phyloP scores from a whole-genome alignment of 768 basidiomycete species.

The Psilocybe cubensis region DNA sequence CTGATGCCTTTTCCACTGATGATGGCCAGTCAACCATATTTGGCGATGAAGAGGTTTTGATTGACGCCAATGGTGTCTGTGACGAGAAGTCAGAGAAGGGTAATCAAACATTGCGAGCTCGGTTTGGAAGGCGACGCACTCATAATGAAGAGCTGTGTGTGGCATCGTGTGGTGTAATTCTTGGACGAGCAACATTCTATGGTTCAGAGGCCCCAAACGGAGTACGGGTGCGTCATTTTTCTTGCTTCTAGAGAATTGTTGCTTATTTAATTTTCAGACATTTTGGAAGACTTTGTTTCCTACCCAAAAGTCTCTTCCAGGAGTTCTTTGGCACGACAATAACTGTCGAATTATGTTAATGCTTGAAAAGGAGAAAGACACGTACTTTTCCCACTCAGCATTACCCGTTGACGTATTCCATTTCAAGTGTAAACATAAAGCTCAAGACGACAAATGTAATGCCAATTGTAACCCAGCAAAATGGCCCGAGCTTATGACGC shows the following conservation, averaged over 20 bases:
- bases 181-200: slow-evolving; percentile 32
- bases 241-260: background rate
- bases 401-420: slow-evolving; percentile 30
- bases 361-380: slow-evolving; percentile 12
- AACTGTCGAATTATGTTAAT: slow-evolving; percentile 18
- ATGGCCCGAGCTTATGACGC: slow-evolving; percentile 15
- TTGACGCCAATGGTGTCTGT: too few species aligned
- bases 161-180: too few species aligned
- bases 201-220: slow-evolving; percentile 24
- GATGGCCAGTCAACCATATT: too few species aligned
- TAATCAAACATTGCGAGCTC: too few species aligned
- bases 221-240: slow-evolving; percentile 18
- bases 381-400: slow-evolving; percentile 10
- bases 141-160: too few species aligned
- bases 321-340: slow-evolving; percentile 24
- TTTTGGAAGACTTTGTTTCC: slow-evolving; percentile 15
- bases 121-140: too few species aligned
- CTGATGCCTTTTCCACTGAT: too few species aligned
- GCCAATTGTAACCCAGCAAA: slow-evolving; percentile 24
- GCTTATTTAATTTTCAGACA: slow-evolving; percentile 5
- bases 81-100: too few species aligned
- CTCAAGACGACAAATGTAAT: slow-evolving; percentile 23
- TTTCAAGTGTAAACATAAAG: slow-evolving; percentile 29
- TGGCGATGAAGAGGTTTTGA: too few species aligned
- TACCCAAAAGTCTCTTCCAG: slow-evolving; percentile 17